A percentile compares a stretch with the other conserved stretches of the same genome.
phyloP scores from a whole-genome alignment of 1,139 yeast species.

The Meyerozyma carpophila region DNA sequence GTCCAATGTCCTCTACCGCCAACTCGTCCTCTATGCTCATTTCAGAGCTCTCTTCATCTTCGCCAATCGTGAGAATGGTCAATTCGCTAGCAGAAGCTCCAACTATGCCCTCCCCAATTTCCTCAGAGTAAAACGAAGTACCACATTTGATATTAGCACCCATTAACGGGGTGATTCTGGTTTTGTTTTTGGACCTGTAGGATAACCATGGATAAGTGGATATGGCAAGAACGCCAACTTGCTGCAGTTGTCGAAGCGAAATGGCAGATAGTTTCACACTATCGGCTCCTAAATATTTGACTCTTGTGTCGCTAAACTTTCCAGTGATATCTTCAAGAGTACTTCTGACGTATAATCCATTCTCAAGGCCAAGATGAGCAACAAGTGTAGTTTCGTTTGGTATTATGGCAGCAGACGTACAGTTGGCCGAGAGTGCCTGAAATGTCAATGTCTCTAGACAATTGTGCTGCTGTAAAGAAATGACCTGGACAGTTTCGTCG shows the following conservation, averaged over 20 bases:
- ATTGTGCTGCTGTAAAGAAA: conserved; percentile 60
- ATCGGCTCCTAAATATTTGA: conserved; percentile 68
- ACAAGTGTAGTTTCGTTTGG: conserved; percentile 9
- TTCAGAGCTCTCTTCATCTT: conserved; percentile 18
- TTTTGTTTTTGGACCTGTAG: conserved; percentile 18
- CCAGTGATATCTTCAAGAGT: conserved; percentile 58
- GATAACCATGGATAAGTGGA: conserved; percentile 40
- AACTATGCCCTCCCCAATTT: conserved; percentile 57
- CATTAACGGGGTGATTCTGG: conserved; percentile 40
- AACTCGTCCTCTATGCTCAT: conserved; percentile 42
- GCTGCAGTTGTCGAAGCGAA: conserved; percentile 16
- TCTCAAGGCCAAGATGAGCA: conserved; percentile 75
- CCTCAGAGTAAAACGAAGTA: conserved; percentile 58
- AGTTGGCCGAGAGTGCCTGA: conserved; percentile 63
- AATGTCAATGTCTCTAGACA: conserved; percentile 59
- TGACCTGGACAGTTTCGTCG: conserved; percentile 65
- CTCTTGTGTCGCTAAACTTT: conserved; percentile 58
- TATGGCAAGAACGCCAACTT: conserved; percentile 30
- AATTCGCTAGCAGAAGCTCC: conserved; percentile 52
- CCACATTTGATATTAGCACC: conserved; percentile 28
- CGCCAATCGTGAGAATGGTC: conserved; percentile 56
- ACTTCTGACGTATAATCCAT: conserved; percentile 74
- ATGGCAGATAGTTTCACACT: conserved; percentile 50
- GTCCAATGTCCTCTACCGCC: conserved; percentile 33
- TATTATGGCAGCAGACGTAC: conserved; percentile 43